These are phyloP conservation scores for Purpureocillium lavendulum DNA, from an alignment of 2,329 filamentous ascomycete species.

Conservation along the genomic window DNA sequence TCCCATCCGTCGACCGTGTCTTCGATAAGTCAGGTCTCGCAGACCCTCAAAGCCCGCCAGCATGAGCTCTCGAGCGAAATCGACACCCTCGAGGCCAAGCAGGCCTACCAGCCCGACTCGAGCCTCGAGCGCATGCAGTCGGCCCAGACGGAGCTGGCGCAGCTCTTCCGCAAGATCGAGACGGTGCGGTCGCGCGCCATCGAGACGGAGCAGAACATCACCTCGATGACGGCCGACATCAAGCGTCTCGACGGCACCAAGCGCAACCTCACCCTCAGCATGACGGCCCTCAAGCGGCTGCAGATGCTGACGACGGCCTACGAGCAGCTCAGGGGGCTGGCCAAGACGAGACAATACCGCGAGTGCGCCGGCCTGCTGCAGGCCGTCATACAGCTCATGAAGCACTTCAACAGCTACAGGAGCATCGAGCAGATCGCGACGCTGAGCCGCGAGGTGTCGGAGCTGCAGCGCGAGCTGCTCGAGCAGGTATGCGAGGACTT, in stretches of 20 bases:
- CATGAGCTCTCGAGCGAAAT: conserved; percentile 78
- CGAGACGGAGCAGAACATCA: conserved; percentile 91
- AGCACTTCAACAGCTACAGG: conserved; percentile 95
- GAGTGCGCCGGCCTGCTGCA: conserved; percentile 91
- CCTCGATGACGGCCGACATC: conserved; percentile 97
- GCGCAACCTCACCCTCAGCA: conserved; percentile 89
- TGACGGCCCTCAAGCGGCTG: conserved; percentile 93
- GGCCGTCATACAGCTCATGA: conserved; percentile 95
- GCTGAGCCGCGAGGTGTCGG: conserved; percentile 83
- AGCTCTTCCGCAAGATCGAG: conserved; percentile 91
- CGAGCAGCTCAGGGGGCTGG: conserved; percentile 79
- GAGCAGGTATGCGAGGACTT: conserved; percentile 99
- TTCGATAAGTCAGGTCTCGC: conserved; percentile 66
- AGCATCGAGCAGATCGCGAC: conserved; percentile 97
- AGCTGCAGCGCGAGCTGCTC: conserved; percentile 82
- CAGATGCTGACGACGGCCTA: conserved; percentile 99
- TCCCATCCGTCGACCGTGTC: conserved; percentile 78
- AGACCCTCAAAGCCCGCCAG: conserved; percentile 65
- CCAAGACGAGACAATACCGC: conserved; percentile 80
- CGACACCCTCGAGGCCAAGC: conserved; percentile 60
- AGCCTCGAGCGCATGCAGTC: conserved; percentile 87
- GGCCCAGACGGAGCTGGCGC: conserved; percentile 80
- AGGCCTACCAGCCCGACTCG: conserved; percentile 78
- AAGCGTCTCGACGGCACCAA: conserved; percentile 96
- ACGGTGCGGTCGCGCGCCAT: conserved; percentile 81